Conservation (phyloP, 768 basidiomycete genomes). For the Leucocoprinus birnbaumii region DNA sequence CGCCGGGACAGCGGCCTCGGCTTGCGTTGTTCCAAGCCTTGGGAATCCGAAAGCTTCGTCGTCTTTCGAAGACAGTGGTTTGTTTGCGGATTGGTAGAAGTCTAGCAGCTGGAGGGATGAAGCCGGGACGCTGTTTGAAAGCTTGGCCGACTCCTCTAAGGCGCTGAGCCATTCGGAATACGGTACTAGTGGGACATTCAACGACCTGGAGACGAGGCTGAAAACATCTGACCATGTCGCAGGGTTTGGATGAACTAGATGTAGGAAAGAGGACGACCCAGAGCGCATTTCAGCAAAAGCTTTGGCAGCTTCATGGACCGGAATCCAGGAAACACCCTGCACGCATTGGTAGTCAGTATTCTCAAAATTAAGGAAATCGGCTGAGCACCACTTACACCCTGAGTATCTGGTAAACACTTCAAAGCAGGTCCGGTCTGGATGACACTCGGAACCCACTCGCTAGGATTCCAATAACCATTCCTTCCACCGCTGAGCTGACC, state of each 20-base stretch:
- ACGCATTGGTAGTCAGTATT: neutral
- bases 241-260: constrained; percentile 26
- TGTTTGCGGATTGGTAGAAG: constrained; percentile 22
- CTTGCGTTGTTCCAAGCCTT: constrained; percentile 13
- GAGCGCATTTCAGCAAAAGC: constrained; percentile 20
- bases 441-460: constrained; percentile 43
- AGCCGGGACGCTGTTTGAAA: constrained; percentile 12
- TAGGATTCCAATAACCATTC: constrained; percentile 39
- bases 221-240: constrained; percentile 20
- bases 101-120: constrained; percentile 26
- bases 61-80: constrained; percentile 11
- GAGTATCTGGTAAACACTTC: constrained; percentile 27
- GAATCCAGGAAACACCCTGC: constrained; percentile 27
- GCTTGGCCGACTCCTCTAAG: constrained; percentile 18
- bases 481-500: constrained; percentile 42
- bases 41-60: constrained; percentile 22
- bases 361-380: neutral
- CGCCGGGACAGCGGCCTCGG: constrained; percentile 8
- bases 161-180: constrained; percentile 27
- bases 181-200: constrained; percentile 27
- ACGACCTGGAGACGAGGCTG: constrained; percentile 15
- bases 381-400: constrained; percentile 23
- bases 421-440: constrained; percentile 26
- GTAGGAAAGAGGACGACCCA: constrained; percentile 13
- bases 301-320: constrained; percentile 25